Evolutionary conservation across 2,329 filamentous ascomycete species (phyloP), one percentile per base, ranked within the genome.

Genomic region (Fusarium siculi): DNA sequence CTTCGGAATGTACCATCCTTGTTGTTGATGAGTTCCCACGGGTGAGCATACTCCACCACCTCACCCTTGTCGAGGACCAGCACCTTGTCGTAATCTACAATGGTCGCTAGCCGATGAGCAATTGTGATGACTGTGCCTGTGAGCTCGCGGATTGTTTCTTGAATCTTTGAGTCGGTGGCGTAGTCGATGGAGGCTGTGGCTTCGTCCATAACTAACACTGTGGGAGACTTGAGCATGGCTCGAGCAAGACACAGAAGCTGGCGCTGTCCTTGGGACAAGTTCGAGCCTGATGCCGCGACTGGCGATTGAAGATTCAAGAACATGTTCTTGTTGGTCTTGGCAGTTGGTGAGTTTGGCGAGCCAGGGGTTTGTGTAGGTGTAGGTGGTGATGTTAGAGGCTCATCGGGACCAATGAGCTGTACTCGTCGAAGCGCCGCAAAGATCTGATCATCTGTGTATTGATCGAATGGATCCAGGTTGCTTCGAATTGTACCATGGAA

Each of bases 161-260:
- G 96, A 75, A 99, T 98, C 85, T 97, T 98, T 55, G 92, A 88
- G 79, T 99, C 96, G 4, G 96, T 99, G 9, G 92, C 93, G 82
- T 98, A 98, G 84, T 99, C 96, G 79, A 99, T 98, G 1, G 94
- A 97, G 0, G 96, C 96, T 1, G 96, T 99, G 2, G 96, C 96
- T 85, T 99, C 96, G 82, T 99, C 96, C 96, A 99, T 98, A 79
- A 99, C 92, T n/a, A 99, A 87, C 4, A 99, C 95, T 73, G 93
- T 95, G 0, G 96, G 95, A 39, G 90, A 90, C 83, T 97, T 98
- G 72, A 99, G 92, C 75, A 99, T 90, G 0, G 96, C 96, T 62
- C 96, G 92, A 1, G 96, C 96, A 15, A 99, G 90, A 80, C 96
- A 99, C 63, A 99, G 87, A 15, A 99, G 91, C 82, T 99, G 96